phyloP scores from a whole-genome alignment of 768 basidiomycete genomes.

The Leucocoprinus leucothites region DNA sequence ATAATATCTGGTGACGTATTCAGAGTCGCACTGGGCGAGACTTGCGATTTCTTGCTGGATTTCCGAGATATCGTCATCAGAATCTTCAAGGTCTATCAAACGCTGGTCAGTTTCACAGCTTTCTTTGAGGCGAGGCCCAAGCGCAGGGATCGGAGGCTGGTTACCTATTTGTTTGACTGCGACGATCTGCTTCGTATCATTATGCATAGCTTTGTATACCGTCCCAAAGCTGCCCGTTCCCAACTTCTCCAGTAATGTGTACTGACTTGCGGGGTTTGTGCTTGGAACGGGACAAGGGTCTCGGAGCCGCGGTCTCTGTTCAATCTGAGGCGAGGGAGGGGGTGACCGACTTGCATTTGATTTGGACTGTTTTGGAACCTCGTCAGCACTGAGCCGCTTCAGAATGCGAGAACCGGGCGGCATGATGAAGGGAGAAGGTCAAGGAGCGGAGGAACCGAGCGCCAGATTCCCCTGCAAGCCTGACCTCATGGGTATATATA shows the following conservation, averaged over 20 bases:
- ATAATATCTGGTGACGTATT: conserved; percentile 95
- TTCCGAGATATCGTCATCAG: conserved; percentile 97
- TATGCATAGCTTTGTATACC: conserved; percentile 97
- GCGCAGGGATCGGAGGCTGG: neutral
- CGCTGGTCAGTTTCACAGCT: conserved; percentile 6
- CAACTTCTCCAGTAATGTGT: conserved; percentile 92
- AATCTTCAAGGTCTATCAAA: conserved; percentile 85
- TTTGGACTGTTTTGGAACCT: conserved; percentile 34
- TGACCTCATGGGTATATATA: conserved; percentile 10
- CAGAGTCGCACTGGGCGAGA: conserved; percentile 92
- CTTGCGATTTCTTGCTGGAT: conserved; percentile 99
- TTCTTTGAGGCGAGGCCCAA: conserved; percentile 8
- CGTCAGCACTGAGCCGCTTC: conserved; percentile 11
- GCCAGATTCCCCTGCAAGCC: conserved; percentile 1
- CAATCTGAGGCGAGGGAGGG: conserved; percentile 46
- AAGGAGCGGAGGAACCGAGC: conserved; percentile 11
- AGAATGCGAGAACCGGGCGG: conserved; percentile 15
- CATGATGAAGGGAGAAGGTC: conserved; percentile 11
- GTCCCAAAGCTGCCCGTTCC: conserved; percentile 96
- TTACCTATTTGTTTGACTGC: conserved; percentile 96
- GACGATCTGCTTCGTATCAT: conserved; percentile 90
- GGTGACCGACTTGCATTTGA: conserved; percentile 37
- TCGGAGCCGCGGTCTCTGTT: conserved; percentile 36
- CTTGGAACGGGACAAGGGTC: conserved; percentile 71
- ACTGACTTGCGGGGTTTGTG: conserved; percentile 85